Evolutionary conservation across 176 grass and related monocot species (phyloP).

Genomic region (Hordeum vulgare): DNA sequence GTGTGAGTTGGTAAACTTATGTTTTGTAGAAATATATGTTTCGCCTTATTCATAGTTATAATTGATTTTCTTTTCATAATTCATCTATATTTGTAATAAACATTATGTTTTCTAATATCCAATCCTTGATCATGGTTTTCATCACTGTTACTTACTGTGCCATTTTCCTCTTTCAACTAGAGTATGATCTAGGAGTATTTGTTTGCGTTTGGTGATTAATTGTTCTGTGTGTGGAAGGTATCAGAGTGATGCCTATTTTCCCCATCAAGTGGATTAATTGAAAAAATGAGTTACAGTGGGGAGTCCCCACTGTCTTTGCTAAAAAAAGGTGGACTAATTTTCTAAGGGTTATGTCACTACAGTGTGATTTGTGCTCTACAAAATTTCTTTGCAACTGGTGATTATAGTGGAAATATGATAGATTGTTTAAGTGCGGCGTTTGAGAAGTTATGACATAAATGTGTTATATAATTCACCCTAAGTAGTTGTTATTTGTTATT

Average conservation of each 20-base stretch:
- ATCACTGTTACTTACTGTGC: neutral
- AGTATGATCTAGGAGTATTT: neutral
- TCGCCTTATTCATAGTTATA: neutral
- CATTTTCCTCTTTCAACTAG: neutral
- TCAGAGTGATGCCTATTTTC: neutral
- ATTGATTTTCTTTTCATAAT: neutral
- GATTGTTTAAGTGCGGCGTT: constrained; percentile 14
- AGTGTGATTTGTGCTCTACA: neutral
- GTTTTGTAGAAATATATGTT: neutral
- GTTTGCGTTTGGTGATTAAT: neutral
- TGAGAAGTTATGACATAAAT: neutral
- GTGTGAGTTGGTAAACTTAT: constrained; percentile 7
- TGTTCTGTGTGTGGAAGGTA: neutral
- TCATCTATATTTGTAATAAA: neutral
- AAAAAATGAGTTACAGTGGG: no score
- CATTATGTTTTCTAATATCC: neutral
- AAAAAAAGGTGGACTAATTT: neutral
- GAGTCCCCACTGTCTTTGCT: no score
- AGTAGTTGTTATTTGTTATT: neutral
- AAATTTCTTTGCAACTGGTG: neutral
- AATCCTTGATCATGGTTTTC: neutral
- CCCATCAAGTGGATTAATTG: neutral
- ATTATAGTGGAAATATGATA: constrained; percentile 4
- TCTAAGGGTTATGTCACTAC: neutral
- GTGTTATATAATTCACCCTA: neutral